These are phyloP conservation scores for Saccharomycopsis hybrid DNA, from an alignment of 1,139 yeast species.

Conservation along the genomic window DNA sequence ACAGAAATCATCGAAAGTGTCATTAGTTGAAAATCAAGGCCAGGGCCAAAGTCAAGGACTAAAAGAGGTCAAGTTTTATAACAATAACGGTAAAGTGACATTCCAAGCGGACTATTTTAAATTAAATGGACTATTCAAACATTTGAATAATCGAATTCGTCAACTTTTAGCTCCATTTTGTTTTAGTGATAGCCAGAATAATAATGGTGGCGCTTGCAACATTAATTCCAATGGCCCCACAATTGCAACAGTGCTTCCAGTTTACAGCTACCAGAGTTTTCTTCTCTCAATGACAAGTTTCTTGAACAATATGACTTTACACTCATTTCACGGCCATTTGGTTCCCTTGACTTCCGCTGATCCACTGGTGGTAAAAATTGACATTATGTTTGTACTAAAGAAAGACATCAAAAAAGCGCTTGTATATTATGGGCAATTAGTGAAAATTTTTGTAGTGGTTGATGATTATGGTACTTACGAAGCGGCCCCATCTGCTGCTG, in stretches of 20 bases:
- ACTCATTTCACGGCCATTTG: conserved; percentile 14
- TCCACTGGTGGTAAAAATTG: not conserved
- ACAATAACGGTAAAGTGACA: conserved; percentile 3
- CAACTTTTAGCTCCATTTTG: not conserved
- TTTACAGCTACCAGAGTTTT: conserved; percentile 9
- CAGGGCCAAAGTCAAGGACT: not conserved
- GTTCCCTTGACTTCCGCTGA: not conserved
- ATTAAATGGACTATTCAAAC: conserved; percentile 6
- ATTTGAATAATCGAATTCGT: not conserved
- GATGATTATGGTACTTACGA: no score
- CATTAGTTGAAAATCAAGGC: not conserved
- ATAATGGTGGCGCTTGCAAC: no score
- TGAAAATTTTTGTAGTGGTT: conserved; percentile 29
- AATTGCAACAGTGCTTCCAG: conserved; percentile 14
- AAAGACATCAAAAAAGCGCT: conserved; percentile 9
- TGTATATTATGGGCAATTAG: not conserved
- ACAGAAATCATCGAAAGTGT: no score
- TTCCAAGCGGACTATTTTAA: conserved; percentile 3
- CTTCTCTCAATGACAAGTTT: conserved; percentile 18
- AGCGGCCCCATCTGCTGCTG: no score
- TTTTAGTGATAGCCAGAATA: no score
- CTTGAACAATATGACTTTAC: conserved; percentile 14
- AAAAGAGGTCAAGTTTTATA: conserved; percentile 2
- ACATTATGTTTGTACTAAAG: conserved; percentile 7
- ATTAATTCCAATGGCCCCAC: not conserved